Evolutionary conservation across 192 early-diverging fungal species (phyloP).

Genomic region (Kappamyces sp.): DNA sequence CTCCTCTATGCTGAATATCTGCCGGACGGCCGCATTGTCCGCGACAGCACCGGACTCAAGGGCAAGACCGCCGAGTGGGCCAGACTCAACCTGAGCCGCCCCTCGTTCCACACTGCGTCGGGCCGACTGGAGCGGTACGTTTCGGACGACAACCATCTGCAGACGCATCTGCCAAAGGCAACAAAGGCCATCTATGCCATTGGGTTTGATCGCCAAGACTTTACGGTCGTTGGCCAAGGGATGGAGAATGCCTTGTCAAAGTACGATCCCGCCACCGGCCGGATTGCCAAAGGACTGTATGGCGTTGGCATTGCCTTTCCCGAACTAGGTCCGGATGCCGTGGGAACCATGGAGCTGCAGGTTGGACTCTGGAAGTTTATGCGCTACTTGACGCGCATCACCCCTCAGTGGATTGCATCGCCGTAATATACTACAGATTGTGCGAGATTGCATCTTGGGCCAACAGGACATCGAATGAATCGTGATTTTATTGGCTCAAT

Average conservation of each 20-base stretch:
- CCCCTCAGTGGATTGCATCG: too few species aligned
- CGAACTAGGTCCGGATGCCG: constrained; percentile 14
- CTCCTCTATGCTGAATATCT: constrained; percentile 7
- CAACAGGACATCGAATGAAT: too few species aligned
- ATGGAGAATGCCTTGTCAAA: too few species aligned
- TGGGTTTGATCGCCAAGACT: constrained; percentile 14
- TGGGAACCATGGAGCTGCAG: constrained; percentile 16
- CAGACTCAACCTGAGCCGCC: background rate
- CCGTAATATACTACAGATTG: too few species aligned
- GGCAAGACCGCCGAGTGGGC: constrained; percentile 20
- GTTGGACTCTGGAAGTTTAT: constrained; percentile 22
- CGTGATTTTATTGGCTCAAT: too few species aligned
- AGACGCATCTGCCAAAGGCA: background rate
- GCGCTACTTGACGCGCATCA: background rate
- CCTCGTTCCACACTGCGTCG: background rate
- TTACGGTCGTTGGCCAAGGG: background rate
- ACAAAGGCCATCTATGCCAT: constrained; percentile 19
- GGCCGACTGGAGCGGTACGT: background rate
- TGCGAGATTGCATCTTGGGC: too few species aligned
- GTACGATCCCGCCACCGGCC: constrained; percentile 11
- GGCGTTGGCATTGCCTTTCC: constrained; percentile 20
- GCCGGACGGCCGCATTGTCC: constrained; percentile 7
- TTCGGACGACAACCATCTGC: background rate
- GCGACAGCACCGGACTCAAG: constrained; percentile 18
- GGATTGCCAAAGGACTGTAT: constrained; percentile 14